Evolutionary conservation across 805 yeast species (phyloP), one percentile per base, ranked within the genome.

Genomic region (Sugiyamaella chiloensis): DNA sequence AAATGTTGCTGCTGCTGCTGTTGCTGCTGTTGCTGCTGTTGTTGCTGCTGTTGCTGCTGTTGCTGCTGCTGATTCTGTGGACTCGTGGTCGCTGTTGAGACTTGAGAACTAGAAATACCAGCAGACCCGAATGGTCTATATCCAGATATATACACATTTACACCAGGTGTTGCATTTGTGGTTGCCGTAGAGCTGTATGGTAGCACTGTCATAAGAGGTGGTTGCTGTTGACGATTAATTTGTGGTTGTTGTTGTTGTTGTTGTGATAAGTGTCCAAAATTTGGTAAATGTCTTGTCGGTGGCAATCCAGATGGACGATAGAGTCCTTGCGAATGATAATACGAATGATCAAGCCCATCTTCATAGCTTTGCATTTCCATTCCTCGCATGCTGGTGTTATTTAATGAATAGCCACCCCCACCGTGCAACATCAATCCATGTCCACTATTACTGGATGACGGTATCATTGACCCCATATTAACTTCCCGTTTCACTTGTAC

Each of bases 71-170:
- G 43, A n/a, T 26, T 11, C 20, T 49, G 12, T 21, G 42, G n/a
- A 24, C 42, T 9, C 36, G 39, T 29, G 35, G 40, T 11, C 32
- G 35, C 19, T 31, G 46, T n/a, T 20, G 24, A 11, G 16, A 19
- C 21, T 4, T 47, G 51, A 6, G 49, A 50, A 30, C 19, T 29
- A 24, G 53, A 50, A 17, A 50, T 34, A 9, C 44, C 40, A 5
- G 51, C 47, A 3, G 51, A 34, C 19, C 52, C 55, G 24, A 52
- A 52, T n/a, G 55, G 55, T 40, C 50, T 23, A 44, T 48, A 53
- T 11, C 52, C 51, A 34, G 47, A 40, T 8, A 48, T 37, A 36
- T 51, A 51, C 23, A 34, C 32, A 21, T 45, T 31, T 16, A 32
- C 24, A n/a, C n/a, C n/a, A n/a, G n/a, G 29, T 26, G 29, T 26